These are phyloP conservation scores for Sporisorium exsertum DNA, from an alignment of 1,284 basidiomycete genomes.

Conservation along the genomic window DNA sequence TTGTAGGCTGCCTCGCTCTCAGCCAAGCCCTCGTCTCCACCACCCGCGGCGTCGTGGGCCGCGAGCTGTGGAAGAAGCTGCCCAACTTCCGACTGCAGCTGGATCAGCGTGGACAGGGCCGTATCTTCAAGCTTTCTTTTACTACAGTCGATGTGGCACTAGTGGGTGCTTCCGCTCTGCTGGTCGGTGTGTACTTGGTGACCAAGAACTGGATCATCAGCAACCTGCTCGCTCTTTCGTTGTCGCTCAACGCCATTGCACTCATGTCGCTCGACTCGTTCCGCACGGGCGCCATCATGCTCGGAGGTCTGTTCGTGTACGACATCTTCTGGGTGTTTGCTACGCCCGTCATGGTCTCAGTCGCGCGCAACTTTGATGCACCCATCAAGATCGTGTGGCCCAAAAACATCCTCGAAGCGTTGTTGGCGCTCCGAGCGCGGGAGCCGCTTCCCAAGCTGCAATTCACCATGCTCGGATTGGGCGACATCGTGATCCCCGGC, in stretches of 20 bases:
- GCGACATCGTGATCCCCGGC: slow-evolving; percentile 91
- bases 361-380: slow-evolving; percentile 90
- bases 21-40: slow-evolving; percentile 42
- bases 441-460: slow-evolving; percentile 71
- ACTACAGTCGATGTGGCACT: slow-evolving; percentile 74
- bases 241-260: slow-evolving; percentile 84
- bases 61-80: slow-evolving; percentile 50
- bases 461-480: slow-evolving; percentile 91
- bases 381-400: slow-evolving; percentile 77
- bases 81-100: slow-evolving; percentile 44
- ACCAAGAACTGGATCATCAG: slow-evolving; percentile 77
- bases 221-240: slow-evolving; percentile 84
- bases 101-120: slow-evolving; percentile 43
- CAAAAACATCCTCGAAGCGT: slow-evolving; percentile 67
- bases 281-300: slow-evolving; percentile 84
- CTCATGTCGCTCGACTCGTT: slow-evolving; percentile 90
- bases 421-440: slow-evolving; percentile 22
- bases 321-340: slow-evolving; percentile 69
- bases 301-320: slow-evolving; percentile 71
- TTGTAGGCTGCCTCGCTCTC: slow-evolving; percentile 61
- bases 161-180: slow-evolving; percentile 76
- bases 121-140: slow-evolving; percentile 63
- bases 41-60: slow-evolving; percentile 28
- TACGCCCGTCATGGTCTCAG: slow-evolving; percentile 71
- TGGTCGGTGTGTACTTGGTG: slow-evolving; percentile 78